Base-by-base conservation (phyloP, 2,329 filamentous ascomycete genomes). In the Pseudogymnoascus pannorum region DNA sequence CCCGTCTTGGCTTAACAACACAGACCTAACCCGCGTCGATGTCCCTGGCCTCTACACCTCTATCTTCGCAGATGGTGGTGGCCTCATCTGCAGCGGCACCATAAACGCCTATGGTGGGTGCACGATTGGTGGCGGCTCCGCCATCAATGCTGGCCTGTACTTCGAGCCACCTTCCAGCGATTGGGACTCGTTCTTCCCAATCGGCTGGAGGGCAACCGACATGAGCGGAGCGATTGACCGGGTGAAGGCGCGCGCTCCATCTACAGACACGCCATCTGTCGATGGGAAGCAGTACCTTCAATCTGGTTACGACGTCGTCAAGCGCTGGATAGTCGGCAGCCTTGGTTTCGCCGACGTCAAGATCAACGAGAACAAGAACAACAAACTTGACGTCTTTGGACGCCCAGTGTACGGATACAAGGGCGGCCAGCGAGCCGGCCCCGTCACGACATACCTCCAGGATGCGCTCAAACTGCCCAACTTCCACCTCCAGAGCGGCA, bases 121-220 rank as follows among this genome's bases (percentile, higher is more conserved):
- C 67, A 77, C 78, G 0, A 72, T 82, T 12, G 80, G 80, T 4
- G 80, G 80, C 7, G 77, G 75, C 61, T 79, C 77, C 54, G 79
- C 80, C 8, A 79, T 83, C 69, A 83, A 83, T 61, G 80, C 80
- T 5, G 79, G 79, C 7, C 68, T 82, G 1, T 82, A 76, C 68
- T 81, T 82, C 63, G 76, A 82, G 63, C 80, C 80, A 5, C 80
- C 80, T 0, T 75, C 77, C 1, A 78, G 77, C 1, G 80, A 83
- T 64, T 82, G 77, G 73, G 78, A 82, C 65, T 68, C 74, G 6
- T 81, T 79, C 58, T 77, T 78, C 59, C 79, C 79, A 0, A 63
- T 69, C 0, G 78, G 77, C 12, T 83, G 81, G 81, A 81, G 80
- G 67, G 78, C 75, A 48, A 68, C 67, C 1, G 79, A 82, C 62